Percentiles rank a stretch among this genome's conserved stretches.
Evolutionary conservation across 345 rosid species (phyloP).

Genomic region (Arabis alpina): DNA sequence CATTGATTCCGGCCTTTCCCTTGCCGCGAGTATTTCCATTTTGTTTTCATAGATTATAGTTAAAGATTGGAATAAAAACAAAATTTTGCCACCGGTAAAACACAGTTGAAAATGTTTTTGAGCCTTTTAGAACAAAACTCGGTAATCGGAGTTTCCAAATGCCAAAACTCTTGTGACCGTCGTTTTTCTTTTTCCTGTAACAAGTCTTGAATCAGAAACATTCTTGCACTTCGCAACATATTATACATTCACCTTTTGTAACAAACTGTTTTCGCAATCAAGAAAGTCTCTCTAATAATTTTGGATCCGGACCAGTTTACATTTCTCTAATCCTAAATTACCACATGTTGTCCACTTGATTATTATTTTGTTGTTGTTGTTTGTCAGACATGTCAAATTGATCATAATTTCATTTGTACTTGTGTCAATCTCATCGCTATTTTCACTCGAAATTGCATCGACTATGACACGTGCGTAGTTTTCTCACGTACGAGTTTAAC

Average conservation of each 20-base stretch:
- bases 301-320: too few relatives aligned
- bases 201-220: constrained; percentile 32
- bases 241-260: constrained; percentile 15
- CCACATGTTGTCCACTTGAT: too few relatives aligned
- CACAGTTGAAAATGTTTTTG: constrained; percentile 29
- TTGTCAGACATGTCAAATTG: too few relatives aligned
- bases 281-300: too few relatives aligned
- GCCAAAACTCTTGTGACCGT: constrained; percentile 37
- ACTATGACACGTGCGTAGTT: too few relatives aligned
- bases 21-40: constrained; percentile 21
- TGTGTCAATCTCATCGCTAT: too few relatives aligned
- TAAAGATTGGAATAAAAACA: constrained; percentile 14
- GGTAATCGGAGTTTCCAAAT: constrained; percentile 24
- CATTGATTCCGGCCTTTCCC: constrained; percentile 47
- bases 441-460: too few relatives aligned
- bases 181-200: constrained; percentile 26
- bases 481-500: too few relatives aligned
- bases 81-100: constrained; percentile 14
- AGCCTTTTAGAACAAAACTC: constrained; percentile 22
- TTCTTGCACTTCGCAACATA: constrained; percentile 32
- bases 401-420: too few relatives aligned
- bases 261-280: too few relatives aligned
- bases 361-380: too few relatives aligned
- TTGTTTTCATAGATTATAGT: constrained; percentile 7
- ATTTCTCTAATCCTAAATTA: too few relatives aligned